Percentiles rank a stretch among this genome's conserved stretches.
Evolutionary conservation across 2,329 filamentous ascomycete species (phyloP).

Genomic region (Aspergillus versicolor): DNA sequence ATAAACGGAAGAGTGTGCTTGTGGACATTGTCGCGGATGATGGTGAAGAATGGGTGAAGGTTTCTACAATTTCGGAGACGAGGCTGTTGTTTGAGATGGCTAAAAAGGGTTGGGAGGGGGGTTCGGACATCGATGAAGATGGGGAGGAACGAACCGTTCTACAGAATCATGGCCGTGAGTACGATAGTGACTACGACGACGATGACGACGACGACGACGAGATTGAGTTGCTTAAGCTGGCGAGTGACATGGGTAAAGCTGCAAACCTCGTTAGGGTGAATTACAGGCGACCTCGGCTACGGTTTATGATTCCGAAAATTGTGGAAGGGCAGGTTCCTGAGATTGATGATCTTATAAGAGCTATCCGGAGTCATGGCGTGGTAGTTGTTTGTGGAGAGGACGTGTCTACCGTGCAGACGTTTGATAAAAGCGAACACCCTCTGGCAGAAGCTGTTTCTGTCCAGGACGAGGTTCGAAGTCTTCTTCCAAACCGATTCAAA

Average conservation of each 20-base stretch:
- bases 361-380: constrained; percentile 54
- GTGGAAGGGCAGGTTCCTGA: constrained; percentile 50
- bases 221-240: constrained; percentile 61
- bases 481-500: constrained; percentile 43
- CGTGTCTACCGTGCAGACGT: constrained; percentile 12
- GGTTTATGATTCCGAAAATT: constrained; percentile 62
- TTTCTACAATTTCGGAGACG: constrained; percentile 64
- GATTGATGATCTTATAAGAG: constrained; percentile 57
- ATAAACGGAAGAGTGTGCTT: constrained; percentile 52
- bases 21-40: constrained; percentile 66
- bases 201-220: constrained; percentile 54
- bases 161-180: constrained; percentile 28
- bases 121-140: constrained; percentile 45
- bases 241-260: constrained; percentile 58
- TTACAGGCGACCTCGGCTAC: constrained; percentile 60
- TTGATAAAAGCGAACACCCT: neutral
- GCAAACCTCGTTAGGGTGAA: constrained; percentile 56
- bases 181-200: constrained; percentile 43
- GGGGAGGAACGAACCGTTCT: constrained; percentile 28
- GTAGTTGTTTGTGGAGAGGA: constrained; percentile 37
- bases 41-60: constrained; percentile 67
- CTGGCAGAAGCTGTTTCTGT: constrained; percentile 1
- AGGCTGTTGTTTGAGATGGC: constrained; percentile 67
- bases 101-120: constrained; percentile 63
- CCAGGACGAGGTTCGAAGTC: constrained; percentile 26